A percentile compares a stretch with the other conserved stretches of the same genome.
Conservation (phyloP, 2,329 filamentous ascomycete genomes). For the Pestalotiopsis sp. region DNA sequence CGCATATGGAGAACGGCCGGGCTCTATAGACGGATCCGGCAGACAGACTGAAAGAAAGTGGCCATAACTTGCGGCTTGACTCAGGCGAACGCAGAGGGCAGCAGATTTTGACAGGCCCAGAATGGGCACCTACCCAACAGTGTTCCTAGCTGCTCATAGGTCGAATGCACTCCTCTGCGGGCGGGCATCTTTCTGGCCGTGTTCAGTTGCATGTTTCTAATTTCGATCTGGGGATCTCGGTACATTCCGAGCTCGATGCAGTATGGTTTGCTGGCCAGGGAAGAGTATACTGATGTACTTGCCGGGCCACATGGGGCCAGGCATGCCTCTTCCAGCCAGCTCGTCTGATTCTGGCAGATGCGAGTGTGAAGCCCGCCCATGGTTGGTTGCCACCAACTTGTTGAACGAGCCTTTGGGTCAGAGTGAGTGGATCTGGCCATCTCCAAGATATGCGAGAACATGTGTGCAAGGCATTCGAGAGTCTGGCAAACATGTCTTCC, state of each 20-base stretch:
- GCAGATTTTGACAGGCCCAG: background rate
- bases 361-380: background rate
- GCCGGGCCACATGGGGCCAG: background rate
- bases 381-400: background rate
- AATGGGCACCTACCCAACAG: background rate
- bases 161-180: background rate
- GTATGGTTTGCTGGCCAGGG: background rate
- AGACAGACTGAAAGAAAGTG: conserved; percentile 11
- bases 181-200: background rate
- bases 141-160: background rate
- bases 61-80: background rate
- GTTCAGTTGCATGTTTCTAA: conserved; percentile 8
- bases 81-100: conserved; percentile 6
- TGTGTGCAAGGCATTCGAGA: conserved; percentile 18
- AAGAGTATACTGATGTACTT: background rate
- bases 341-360: background rate
- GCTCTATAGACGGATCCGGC: conserved; percentile 31
- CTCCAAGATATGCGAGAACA: background rate
- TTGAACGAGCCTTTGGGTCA: background rate
- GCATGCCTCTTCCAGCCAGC: conserved; percentile 11
- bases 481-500: conserved; percentile 12
- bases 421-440: background rate
- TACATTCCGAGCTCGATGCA: conserved; percentile 7
- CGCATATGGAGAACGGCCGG: conserved; percentile 14
- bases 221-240: conserved; percentile 8